These are phyloP conservation scores for Scheffersomyces stipitis DNA, from an alignment of 805 yeast species.

Conservation along the genomic window DNA sequence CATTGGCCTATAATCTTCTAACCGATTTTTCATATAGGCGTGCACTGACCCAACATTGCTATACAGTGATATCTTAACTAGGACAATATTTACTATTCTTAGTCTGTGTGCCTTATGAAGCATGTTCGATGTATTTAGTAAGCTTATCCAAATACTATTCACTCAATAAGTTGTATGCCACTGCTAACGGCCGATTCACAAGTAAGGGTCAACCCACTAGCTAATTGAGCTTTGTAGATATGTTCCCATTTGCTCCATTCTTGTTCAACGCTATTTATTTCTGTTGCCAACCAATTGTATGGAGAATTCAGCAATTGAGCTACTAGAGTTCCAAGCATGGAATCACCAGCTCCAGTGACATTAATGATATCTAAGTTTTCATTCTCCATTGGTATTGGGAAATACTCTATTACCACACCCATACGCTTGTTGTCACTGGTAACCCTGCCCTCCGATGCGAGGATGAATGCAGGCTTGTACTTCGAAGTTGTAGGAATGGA, in stretches of 20 bases:
- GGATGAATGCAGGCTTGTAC: constrained; percentile 21
- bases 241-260: constrained; percentile 39
- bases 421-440: constrained; percentile 16
- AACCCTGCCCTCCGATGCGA: constrained; percentile 17
- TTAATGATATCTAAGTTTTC: constrained; percentile 43
- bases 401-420: constrained; percentile 67
- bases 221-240: constrained; percentile 37
- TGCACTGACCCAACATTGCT: no score
- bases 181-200: constrained; percentile 25
- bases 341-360: constrained; percentile 90
- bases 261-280: constrained; percentile 26
- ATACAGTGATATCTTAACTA: no score
- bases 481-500: constrained; percentile 33
- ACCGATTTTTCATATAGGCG: no score
- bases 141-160: no score
- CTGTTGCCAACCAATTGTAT: constrained; percentile 25
- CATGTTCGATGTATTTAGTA: no score
- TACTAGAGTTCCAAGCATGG: constrained; percentile 65
- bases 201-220: constrained; percentile 34
- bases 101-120: no score
- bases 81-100: no score
- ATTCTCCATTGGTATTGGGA: constrained; percentile 40
- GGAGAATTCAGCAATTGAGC: constrained; percentile 27
- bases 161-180: no score
- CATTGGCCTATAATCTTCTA: no score